phyloP scores from a whole-genome alignment of 305 asterid species.

The Fraxinus floribunda region DNA sequence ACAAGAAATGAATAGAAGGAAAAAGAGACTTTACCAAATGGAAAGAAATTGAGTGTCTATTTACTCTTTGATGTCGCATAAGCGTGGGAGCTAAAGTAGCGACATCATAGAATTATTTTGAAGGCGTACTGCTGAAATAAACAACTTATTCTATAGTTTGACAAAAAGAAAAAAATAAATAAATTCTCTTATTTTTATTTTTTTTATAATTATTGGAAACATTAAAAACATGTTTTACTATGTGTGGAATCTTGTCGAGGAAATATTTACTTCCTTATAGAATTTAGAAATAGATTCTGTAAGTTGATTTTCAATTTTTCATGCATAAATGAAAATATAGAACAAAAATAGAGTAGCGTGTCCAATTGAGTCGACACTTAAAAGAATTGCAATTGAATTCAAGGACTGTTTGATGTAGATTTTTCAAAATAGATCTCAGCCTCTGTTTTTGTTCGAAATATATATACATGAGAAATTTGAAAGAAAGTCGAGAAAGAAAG shows the following conservation, averaged over 20 bases:
- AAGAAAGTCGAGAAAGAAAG: background rate
- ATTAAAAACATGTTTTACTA: background rate
- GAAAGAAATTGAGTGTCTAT: background rate
- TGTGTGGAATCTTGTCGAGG: background rate
- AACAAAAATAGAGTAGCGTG: background rate
- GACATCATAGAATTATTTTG: background rate
- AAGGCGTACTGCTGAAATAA: background rate
- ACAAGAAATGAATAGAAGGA: background rate
- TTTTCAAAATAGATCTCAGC: too few species aligned
- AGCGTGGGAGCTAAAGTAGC: background rate
- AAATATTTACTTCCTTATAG: background rate
- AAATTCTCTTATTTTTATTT: background rate
- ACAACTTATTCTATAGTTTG: too few species aligned
- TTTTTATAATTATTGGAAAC: background rate
- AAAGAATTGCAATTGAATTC: background rate
- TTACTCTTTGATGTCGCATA: background rate
- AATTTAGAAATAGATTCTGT: background rate
- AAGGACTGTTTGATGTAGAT: too few species aligned
- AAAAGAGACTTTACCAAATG: constrained; percentile 18
- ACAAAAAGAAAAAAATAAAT: too few species aligned
- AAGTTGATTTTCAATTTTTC: background rate
- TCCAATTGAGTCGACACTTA: background rate
- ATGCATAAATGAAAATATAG: too few species aligned
- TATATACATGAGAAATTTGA: background rate
- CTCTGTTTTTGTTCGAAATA: background rate